phyloP scores from a whole-genome alignment of 2,329 filamentous ascomycete species.

The Leptographium flavum region DNA sequence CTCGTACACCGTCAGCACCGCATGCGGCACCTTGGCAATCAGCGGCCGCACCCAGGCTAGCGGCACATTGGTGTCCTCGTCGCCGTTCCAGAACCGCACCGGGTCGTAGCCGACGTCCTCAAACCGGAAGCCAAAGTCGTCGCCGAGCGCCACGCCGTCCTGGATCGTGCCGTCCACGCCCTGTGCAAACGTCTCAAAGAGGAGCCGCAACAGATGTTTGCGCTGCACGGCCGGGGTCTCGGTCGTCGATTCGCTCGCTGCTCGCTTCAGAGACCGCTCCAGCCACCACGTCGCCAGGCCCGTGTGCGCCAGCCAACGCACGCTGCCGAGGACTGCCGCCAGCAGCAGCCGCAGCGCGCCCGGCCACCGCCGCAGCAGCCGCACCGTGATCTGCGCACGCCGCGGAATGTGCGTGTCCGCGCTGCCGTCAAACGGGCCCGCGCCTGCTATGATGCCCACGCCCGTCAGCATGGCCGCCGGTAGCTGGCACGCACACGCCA shows the following conservation, averaged over 20 bases:
- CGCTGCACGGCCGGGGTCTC: constrained; percentile 9
- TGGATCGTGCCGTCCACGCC: constrained; percentile 14
- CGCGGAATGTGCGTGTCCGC: background rate
- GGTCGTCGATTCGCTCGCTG: too few species aligned
- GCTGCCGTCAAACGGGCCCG: constrained; percentile 15
- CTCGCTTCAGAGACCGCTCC: background rate
- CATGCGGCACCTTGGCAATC: constrained; percentile 20
- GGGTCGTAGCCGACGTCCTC: constrained; percentile 15
- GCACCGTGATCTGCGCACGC: background rate
- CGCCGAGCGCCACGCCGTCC: constrained; percentile 18
- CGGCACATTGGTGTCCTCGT: constrained; percentile 18
- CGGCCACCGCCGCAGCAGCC: background rate
- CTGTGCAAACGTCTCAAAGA: constrained; percentile 17
- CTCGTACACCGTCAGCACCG: constrained; percentile 18
- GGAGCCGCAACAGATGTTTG: constrained; percentile 15
- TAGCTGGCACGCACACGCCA: background rate
- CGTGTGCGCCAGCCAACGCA: constrained; percentile 15
- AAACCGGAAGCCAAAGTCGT: constrained; percentile 18
- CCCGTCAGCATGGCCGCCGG: background rate
- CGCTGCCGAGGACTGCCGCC: constrained; percentile 17
- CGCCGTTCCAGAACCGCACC: constrained; percentile 20
- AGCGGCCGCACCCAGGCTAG: constrained; percentile 21
- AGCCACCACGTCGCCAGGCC: constrained; percentile 22
- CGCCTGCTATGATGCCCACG: constrained; percentile 5
- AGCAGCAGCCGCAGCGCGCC: background rate